Percentiles rank a stretch among this genome's conserved stretches.
Evolutionary conservation across 306 rosid species (phyloP).

Genomic region (Luffa aegyptiaca): DNA sequence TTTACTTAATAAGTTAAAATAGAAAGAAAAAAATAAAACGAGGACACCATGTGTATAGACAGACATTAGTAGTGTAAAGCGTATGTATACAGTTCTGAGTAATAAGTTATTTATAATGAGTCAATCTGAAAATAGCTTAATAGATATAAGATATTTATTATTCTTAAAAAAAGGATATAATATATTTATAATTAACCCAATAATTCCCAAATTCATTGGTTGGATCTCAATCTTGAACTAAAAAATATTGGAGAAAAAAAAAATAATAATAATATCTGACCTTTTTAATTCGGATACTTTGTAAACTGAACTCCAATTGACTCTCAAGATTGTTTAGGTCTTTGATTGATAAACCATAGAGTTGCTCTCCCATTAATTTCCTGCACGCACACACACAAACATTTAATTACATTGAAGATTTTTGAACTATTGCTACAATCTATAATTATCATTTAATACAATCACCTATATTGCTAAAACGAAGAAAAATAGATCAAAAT

Average conservation of each 20-base stretch:
- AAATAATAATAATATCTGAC: background rate
- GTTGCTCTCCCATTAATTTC: conserved; percentile 9
- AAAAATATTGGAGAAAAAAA: background rate
- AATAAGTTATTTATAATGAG: too few species aligned
- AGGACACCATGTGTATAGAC: background rate
- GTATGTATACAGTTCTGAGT: too few species aligned
- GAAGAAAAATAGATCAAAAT: background rate
- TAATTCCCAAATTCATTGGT: too few species aligned
- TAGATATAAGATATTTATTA: too few species aligned
- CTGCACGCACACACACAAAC: background rate
- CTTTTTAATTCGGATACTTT: conserved; percentile 10
- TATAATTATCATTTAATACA: background rate
- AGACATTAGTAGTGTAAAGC: too few species aligned
- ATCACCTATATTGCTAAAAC: background rate
- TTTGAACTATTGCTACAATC: background rate
- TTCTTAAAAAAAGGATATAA: too few species aligned
- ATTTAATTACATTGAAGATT: background rate
- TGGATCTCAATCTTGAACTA: too few species aligned
- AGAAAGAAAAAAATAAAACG: background rate
- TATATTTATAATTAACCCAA: too few species aligned
- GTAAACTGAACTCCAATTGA: conserved; percentile 9
- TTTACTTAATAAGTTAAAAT: background rate
- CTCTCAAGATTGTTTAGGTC: conserved; percentile 8
- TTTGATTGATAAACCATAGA: background rate
- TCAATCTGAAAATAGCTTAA: too few species aligned